These are phyloP conservation scores for Geranium rotundifolium DNA, from an alignment of 345 rosid species.

Conservation along the genomic window DNA sequence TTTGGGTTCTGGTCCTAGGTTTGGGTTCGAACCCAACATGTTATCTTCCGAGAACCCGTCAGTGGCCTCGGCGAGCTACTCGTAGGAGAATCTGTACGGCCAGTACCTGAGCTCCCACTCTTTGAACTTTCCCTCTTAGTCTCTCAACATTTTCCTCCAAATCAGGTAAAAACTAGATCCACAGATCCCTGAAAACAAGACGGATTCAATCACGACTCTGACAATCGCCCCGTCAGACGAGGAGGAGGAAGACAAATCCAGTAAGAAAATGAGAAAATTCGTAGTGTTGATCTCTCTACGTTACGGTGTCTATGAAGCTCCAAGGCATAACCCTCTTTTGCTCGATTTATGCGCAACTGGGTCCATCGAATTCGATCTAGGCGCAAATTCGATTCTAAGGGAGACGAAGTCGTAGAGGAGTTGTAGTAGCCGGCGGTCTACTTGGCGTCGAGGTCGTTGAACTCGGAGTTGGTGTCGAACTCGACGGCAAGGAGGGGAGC, in stretches of 20 bases:
- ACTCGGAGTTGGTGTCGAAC: constrained; percentile 62
- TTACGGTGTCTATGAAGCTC: constrained; percentile 69
- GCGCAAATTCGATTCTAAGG: constrained; percentile 52
- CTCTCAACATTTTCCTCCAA: constrained; percentile 32
- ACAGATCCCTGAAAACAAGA: constrained; percentile 23
- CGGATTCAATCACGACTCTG: constrained; percentile 53
- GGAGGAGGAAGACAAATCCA: constrained; percentile 29
- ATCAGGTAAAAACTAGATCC: too few relatives aligned
- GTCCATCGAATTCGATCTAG: too few relatives aligned
- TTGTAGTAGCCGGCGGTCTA: constrained; percentile 44
- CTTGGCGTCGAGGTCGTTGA: constrained; percentile 43
- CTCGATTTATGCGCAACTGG: constrained; percentile 66
- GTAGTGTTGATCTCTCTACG: constrained; percentile 51
- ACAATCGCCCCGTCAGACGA: constrained; percentile 49
- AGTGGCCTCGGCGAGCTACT: constrained; percentile 52
- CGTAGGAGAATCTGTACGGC: constrained; percentile 80
- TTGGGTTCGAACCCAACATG: constrained; percentile 66
- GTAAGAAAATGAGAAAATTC: constrained; percentile 41
- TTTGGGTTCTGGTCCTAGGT: too few relatives aligned
- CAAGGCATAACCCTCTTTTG: constrained; percentile 65
- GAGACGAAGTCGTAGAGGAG: constrained; percentile 41
- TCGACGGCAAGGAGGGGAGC: constrained; percentile 74
- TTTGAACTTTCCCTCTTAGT: constrained; percentile 50
- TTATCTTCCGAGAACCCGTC: constrained; percentile 45
- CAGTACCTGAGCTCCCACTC: constrained; percentile 88